Evolutionary conservation across 306 rosid genomes (phyloP), one percentile per base, ranked within the genome.

Genomic region (Quercus variabilis): DNA sequence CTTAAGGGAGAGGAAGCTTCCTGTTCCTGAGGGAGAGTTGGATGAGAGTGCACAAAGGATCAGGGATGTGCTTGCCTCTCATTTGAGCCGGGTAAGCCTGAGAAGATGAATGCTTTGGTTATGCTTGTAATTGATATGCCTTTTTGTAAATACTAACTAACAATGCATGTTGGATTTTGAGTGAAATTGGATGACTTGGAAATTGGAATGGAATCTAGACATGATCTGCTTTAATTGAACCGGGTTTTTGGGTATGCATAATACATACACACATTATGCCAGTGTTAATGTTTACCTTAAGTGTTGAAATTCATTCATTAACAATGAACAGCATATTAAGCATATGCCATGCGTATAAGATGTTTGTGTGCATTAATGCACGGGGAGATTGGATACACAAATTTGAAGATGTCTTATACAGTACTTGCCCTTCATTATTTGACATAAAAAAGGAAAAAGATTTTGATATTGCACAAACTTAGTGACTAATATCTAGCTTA

Each of bases 1-100:
- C 75, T 69, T 73, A 4, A 83, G 67, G 84, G 86, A 84, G 79
- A 86, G 59, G 38, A 79, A 55, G 64, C 56, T 85, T 79, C 64
- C 83, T 67, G 85, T 79, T 75, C 84, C 64, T 62, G 86, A 87
- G 54, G 96, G 96, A 31, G 80, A 81, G 54, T 62, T 72, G 43
- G 85, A 89, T 71, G 93, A 87, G 84, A 86, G 80, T 84, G 97
- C 91, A 3, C 41, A 76, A 80, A 83, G 80, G 76, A 84, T 83
- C 38, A 92, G 98, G 88, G 94, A 88, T 26, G 88, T 87, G 5
- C 90, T 92, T 72, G 96, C 97, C 56, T 67, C 73, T 83, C 90
- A 94, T 76, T 87, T 94, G 90, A 86, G 86, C 83, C 84, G 84
- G 84, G 85, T 80, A 77, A 90, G 82, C 69, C 17, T 75, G 19